Percentiles rank a stretch among this genome's conserved stretches.
Evolutionary conservation across 306 rosid genomes (phyloP).

Genomic region (Purshia tridentata): DNA sequence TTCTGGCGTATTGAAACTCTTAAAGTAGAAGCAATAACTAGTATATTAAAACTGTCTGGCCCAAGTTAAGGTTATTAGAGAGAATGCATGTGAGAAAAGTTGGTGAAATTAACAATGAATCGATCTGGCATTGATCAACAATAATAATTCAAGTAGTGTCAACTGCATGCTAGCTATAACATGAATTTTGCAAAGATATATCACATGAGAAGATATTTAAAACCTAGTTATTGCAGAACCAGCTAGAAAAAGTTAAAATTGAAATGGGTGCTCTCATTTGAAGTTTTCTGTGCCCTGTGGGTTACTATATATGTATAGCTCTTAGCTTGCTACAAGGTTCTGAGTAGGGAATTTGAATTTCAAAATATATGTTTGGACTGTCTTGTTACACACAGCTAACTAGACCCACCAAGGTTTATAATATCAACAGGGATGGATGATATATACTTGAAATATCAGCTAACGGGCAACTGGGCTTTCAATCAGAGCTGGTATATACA

Average conservation of each 20-base stretch:
- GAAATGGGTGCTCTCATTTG: neutral
- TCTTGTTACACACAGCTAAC: neutral
- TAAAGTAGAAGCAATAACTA: no score
- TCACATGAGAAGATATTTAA: neutral
- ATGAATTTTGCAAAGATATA: neutral
- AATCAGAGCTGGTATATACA: neutral
- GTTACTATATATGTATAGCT: no score
- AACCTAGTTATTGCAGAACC: neutral
- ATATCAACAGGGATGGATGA: neutral
- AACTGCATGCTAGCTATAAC: neutral
- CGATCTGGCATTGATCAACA: neutral
- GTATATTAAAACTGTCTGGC: no score
- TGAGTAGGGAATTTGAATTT: constrained; percentile 7
- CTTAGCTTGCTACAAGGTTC: constrained; percentile 6
- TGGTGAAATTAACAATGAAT: neutral
- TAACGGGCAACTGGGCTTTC: neutral
- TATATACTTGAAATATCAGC: neutral
- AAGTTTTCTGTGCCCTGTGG: no score
- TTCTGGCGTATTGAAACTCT: no score
- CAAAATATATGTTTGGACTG: neutral
- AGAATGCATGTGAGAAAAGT: neutral
- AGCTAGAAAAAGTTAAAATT: neutral
- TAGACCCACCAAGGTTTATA: constrained; percentile 2
- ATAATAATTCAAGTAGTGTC: neutral
- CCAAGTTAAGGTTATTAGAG: no score